Evolutionary conservation across 2,329 filamentous ascomycete species (phyloP).

Genomic region (Biscogniauxia marginata): DNA sequence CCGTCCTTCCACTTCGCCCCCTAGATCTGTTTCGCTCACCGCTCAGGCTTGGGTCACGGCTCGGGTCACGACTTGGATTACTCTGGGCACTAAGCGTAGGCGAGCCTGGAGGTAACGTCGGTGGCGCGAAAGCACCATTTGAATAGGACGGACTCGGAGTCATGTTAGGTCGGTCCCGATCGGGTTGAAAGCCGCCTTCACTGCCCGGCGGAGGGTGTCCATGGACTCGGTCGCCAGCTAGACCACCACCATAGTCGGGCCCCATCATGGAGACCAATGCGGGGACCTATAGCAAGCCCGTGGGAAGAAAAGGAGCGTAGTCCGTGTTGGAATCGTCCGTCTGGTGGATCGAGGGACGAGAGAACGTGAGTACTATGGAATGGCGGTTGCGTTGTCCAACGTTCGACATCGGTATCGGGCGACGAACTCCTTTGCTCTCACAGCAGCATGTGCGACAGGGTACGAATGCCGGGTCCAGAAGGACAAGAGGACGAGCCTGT

Average conservation of each 20-base stretch:
- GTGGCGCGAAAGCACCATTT: constrained; percentile 27
- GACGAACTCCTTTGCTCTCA: constrained; percentile 16
- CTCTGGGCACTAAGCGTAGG: constrained; percentile 38
- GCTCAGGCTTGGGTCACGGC: constrained; percentile 48
- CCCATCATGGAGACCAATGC: constrained; percentile 33
- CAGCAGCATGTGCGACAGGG: constrained; percentile 23
- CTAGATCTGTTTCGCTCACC: constrained; percentile 58
- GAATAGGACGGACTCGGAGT: constrained; percentile 32
- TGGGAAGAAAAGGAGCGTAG: constrained; percentile 9
- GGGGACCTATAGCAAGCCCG: constrained; percentile 18
- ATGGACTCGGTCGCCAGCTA: constrained; percentile 32
- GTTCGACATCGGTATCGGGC: constrained; percentile 31
- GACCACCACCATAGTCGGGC: constrained; percentile 36
- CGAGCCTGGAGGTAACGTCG: constrained; percentile 34
- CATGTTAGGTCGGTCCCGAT: constrained; percentile 33
- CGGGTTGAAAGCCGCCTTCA: constrained; percentile 31
- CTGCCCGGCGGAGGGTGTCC: constrained; percentile 27
- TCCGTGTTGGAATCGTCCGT: constrained; percentile 7
- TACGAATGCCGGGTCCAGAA: constrained; percentile 20
- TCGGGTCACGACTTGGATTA: constrained; percentile 41
- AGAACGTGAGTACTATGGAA: constrained; percentile 21
- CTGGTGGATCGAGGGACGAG: constrained; percentile 20
- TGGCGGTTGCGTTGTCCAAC: constrained; percentile 27
- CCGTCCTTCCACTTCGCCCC: constrained; percentile 51
- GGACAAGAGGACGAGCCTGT: constrained; percentile 8